Conservation (phyloP, 1,284 basidiomycete species). For the Lentinula novae-zelandiae region DNA sequence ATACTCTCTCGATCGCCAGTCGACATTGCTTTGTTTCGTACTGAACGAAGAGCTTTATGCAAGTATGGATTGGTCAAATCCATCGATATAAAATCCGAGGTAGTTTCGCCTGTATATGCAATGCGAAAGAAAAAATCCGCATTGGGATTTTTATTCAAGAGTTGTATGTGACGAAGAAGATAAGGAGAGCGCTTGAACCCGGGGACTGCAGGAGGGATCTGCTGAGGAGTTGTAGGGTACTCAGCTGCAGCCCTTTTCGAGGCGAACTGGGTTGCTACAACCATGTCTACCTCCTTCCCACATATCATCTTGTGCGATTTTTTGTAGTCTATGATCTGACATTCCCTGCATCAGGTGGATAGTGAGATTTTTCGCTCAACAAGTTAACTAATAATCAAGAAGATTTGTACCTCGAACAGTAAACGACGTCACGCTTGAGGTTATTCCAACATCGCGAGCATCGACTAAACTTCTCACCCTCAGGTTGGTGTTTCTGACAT, state of each 20-base stretch:
- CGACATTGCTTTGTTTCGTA: slow-evolving; percentile 17
- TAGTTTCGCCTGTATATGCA: too few relatives aligned
- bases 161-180: too few relatives aligned
- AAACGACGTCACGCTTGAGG: slow-evolving; percentile 9
- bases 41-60: slow-evolving; percentile 9
- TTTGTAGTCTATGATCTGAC: slow-evolving; percentile 15
- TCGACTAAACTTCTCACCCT: slow-evolving; percentile 8
- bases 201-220: too few relatives aligned
- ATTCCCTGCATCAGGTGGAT: slow-evolving; percentile 6
- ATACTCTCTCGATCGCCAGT: slow-evolving; percentile 13
- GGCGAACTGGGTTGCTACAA: background rate
- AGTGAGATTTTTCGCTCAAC: background rate
- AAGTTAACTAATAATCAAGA: background rate
- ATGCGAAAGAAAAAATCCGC: too few relatives aligned
- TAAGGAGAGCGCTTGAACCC: too few relatives aligned
- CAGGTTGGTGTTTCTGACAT: slow-evolving; percentile 1
- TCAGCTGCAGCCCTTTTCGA: too few relatives aligned
- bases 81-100: too few relatives aligned
- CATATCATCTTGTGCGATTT: slow-evolving; percentile 12
- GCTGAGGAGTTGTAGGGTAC: too few relatives aligned
- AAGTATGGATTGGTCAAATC: background rate
- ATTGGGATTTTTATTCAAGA: too few relatives aligned
- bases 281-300: background rate
- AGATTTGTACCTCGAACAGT: slow-evolving; percentile 15
- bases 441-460: slow-evolving; percentile 10